Conservation (phyloP, 495 filamentous ascomycete genomes). For the Podospora australis region DNA sequence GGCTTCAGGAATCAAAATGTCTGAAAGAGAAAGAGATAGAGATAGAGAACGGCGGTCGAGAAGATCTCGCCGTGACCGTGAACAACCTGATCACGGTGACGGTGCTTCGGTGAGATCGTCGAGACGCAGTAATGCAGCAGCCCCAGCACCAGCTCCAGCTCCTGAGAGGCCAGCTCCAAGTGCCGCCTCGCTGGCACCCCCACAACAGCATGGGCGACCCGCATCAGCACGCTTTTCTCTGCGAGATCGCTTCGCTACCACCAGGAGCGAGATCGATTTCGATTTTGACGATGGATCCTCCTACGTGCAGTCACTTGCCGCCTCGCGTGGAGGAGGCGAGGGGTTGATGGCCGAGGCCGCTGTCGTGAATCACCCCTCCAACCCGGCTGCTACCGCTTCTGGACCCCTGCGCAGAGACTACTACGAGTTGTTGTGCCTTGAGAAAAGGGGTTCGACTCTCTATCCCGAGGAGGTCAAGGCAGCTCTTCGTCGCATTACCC, state of each 20-base stretch:
- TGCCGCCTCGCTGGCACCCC: too few relatives aligned
- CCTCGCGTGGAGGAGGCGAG: conserved; percentile 8
- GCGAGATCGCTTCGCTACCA: conserved; percentile 24
- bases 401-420: conserved; percentile 32
- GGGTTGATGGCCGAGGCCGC: conserved; percentile 12
- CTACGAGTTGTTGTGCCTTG: conserved; percentile 47
- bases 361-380: neutral
- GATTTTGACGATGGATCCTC: conserved; percentile 26
- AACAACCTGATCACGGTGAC: too few relatives aligned
- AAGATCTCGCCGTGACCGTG: too few relatives aligned
- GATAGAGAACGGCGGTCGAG: too few relatives aligned
- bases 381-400: neutral
- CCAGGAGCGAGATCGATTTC: conserved; percentile 24
- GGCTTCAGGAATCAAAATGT: too few relatives aligned
- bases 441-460: conserved; percentile 36
- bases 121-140: too few relatives aligned
- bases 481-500: conserved; percentile 46
- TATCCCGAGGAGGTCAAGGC: conserved; percentile 45
- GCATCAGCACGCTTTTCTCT: conserved; percentile 21
- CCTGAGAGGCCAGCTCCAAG: too few relatives aligned
- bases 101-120: too few relatives aligned
- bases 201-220: too few relatives aligned
- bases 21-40: too few relatives aligned
- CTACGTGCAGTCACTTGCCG: conserved; percentile 17
- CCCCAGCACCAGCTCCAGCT: too few relatives aligned